Evolutionary conservation across 139 green algal species (phyloP), one percentile per base, ranked within the genome.

Genomic region (Micromonas commoda): DNA sequence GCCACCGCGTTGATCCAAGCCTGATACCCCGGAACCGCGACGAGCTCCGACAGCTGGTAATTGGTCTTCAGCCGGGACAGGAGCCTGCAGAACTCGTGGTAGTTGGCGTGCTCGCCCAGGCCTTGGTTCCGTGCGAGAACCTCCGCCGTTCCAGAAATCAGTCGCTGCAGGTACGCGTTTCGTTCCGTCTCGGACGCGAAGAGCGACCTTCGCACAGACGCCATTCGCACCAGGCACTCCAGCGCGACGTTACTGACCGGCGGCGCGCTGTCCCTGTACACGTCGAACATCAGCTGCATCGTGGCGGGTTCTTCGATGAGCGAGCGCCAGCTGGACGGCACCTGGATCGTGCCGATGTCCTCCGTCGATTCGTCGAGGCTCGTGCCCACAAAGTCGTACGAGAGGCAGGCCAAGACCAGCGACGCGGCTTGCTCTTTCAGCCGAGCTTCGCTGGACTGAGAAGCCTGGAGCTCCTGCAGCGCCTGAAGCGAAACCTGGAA

Each of bases 301-400:
- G 91, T 98, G 28, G 76, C 37, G 1, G 91, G 76, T 37, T 98
- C 91, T 85, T 99, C 95, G 28, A 97, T 79, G 0, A 75, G 9
- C 23, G 6, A 5, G 31, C 32, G 67, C 52, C 54, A 77, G 3
- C 4, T 32, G 71, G 52, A 57, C 0, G 83, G 81, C 4, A 93
- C 93, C 88, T 98, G 94, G 68, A 98, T 98, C 28, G 93, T 98
- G 38, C 88, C 91, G 37, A 98, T 79, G 77, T 99, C 95, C 66
- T 99, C 95, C 16, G 87, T 83, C 0, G 86, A 93, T 76, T 99
- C 95, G 78, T 99, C 95, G 74, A 97, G 45, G 70, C 88, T 96
- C 0, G 95, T 98, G 45, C 95, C 94, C 64, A 99, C 92, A 88
- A 99, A 99, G 83, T 99, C 95, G 78, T 94, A 99, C 9, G 90